Base-by-base conservation (phyloP, 225 moss, liverwort and hornwort genomes). In the Thuidium tamariscinum region DNA sequence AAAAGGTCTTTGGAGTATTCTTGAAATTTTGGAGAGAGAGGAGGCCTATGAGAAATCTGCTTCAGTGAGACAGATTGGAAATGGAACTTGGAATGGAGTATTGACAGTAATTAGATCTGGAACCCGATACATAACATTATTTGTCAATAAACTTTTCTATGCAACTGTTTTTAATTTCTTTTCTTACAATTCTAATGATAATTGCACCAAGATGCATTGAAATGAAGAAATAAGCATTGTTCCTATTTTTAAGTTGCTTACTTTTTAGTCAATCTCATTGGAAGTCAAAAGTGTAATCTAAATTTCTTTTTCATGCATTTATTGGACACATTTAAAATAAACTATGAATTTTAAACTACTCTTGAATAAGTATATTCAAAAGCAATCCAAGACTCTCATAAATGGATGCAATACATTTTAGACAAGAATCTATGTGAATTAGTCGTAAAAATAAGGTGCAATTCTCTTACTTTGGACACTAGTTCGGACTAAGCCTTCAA, bases 341-440 rank as follows among this genome's bases (percentile, higher is more conserved):
- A 30, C 30, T 18, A 72, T 6, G 1, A 44, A 44, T 29, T 29
- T 29, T 10, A 5, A 71, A 72, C 4, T 16, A 72, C 3, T n/a
- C 6, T 11, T 48, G 12, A 19, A 11, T 48, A 48, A 4, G 1
- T 30, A 19, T 48, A 48, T 12, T 30, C 0, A 19, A 11, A 10
- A 73, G 2, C 19, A 48, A 72, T 0, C 6, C 0, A 16, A 44
- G 6, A 29, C 11, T 72, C 7, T 18, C 0, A 1, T 44, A 46
- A 29, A 44, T 46, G 3, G 9, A 71, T 3, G 46, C 1, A 30
- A 0, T 30, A 11, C 0, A 72, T 30, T 46, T 46, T 19, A 30
- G 2, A 0, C 32, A n/a, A n/a, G n/a, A n/a, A n/a, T n/a, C n/a
- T n/a, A n/a, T n/a, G n/a, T n/a, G n/a, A n/a, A n/a, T n/a, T n/a